Evolutionary conservation across 106 monocot species (phyloP).

Genomic region (Ottelia alismoides): DNA sequence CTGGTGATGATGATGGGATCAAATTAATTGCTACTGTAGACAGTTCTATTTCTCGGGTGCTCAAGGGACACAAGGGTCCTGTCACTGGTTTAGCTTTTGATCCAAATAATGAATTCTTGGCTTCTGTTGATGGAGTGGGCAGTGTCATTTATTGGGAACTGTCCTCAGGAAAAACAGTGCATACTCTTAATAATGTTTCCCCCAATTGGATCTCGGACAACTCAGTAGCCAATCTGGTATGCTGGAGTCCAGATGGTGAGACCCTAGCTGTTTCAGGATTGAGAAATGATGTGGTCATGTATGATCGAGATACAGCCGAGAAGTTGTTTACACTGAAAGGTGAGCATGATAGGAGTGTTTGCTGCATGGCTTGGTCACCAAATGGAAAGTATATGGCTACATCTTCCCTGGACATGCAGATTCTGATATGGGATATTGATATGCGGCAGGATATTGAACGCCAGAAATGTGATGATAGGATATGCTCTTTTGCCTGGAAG

Average conservation of each 20-base stretch:
- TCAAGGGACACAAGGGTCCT: conserved; percentile 80
- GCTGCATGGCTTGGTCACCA: conserved; percentile 87
- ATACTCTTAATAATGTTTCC: conserved; percentile 57
- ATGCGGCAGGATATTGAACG: conserved; percentile 86
- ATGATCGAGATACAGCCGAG: conserved; percentile 86
- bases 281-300: conserved; percentile 94
- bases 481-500: conserved; percentile 79
- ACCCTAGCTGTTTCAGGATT: conserved; percentile 78
- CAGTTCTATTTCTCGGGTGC: conserved; percentile 73
- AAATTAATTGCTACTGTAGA: conserved; percentile 92
- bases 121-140: conserved; percentile 68
- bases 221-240: conserved; percentile 39
- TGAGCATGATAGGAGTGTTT: conserved; percentile 66
- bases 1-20: conserved; percentile 96
- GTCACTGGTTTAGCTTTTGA: conserved; percentile 80
- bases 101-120: conserved; percentile 80
- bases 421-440: conserved; percentile 93
- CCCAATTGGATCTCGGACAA: conserved; percentile 53
- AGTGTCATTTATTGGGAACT: conserved; percentile 94
- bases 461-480: conserved; percentile 73
- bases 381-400: conserved; percentile 94
- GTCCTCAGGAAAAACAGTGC: conserved; percentile 52
- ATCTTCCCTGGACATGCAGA: conserved; percentile 65
- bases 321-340: conserved; percentile 82
- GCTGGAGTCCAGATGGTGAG: conserved; percentile 97